These are phyloP conservation scores for Russula griseocarnosa DNA, from an alignment of 768 basidiomycete genomes.

Conservation along the genomic window DNA sequence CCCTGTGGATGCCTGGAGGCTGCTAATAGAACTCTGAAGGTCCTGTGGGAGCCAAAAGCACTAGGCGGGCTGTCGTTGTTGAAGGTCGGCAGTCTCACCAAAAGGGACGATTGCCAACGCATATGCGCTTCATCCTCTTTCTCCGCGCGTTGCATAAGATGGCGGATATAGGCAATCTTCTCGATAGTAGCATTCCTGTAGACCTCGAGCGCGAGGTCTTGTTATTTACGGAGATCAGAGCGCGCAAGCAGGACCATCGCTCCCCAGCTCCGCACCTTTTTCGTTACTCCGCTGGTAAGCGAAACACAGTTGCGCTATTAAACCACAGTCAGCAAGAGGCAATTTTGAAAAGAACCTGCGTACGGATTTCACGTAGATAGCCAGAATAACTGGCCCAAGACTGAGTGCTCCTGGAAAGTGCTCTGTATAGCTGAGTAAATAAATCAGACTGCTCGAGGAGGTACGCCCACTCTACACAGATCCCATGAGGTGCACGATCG, in stretches of 20 bases:
- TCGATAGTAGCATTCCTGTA: conserved; percentile 29
- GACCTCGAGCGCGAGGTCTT: conserved; percentile 25
- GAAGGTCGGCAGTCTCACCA: conserved; percentile 4
- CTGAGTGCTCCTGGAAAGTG: conserved; percentile 28
- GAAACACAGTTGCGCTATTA: conserved; percentile 26
- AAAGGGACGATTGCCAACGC: conserved; percentile 21
- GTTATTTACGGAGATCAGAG: neutral
- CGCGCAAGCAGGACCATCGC: no score
- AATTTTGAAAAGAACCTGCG: neutral
- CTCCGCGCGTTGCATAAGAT: conserved; percentile 19
- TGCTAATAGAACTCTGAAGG: conserved; percentile 12
- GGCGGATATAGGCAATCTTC: conserved; percentile 25
- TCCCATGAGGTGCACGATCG: conserved; percentile 8
- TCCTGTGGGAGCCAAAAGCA: conserved; percentile 1
- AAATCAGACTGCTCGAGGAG: neutral
- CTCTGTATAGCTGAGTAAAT: conserved; percentile 8
- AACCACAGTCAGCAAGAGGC: neutral
- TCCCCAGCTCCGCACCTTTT: conserved; percentile 12
- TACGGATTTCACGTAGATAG: conserved; percentile 28
- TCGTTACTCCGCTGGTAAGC: conserved; percentile 26
- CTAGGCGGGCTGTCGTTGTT: neutral
- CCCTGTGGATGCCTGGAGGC: conserved; percentile 10
- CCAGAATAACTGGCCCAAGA: conserved; percentile 31
- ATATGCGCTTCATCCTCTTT: conserved; percentile 5
- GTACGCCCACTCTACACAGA: conserved; percentile 26